Conservation (phyloP, 805 yeast species). For the Priceomyces medius region DNA sequence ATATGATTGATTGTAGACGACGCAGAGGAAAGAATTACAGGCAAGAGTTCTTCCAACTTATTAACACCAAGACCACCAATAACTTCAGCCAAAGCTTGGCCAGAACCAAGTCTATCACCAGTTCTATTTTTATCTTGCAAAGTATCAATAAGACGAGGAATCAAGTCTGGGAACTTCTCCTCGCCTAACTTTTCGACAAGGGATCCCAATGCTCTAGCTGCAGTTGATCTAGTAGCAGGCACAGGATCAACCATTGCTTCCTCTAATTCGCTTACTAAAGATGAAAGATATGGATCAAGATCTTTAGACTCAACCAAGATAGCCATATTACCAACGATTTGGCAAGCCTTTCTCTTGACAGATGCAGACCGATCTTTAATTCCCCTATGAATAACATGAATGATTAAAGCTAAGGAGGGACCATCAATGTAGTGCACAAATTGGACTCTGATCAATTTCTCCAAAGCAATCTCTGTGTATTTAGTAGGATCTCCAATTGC, state of each 20-base stretch:
- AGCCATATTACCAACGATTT: conserved; percentile 98
- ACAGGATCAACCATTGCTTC: conserved; percentile 98
- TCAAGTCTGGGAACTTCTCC: conserved; percentile 88
- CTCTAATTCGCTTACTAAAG: conserved; percentile 79
- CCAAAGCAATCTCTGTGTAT: conserved; percentile 83
- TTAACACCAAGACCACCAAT: conserved; percentile 85
- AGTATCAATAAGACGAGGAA: conserved; percentile 73
- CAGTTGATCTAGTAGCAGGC: conserved; percentile 94
- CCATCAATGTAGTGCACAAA: conserved; percentile 98
- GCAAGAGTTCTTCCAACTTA: conserved; percentile 86
- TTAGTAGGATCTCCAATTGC: conserved; percentile 97
- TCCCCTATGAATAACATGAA: conserved; percentile 94
- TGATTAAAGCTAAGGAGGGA: conserved; percentile 91
- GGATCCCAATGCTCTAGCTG: conserved; percentile 95
- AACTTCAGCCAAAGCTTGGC: conserved; percentile 94
- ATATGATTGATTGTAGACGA: conserved; percentile 63
- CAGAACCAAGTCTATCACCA: conserved; percentile 95
- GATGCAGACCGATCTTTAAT: conserved; percentile 92
- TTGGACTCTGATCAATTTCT: conserved; percentile 81
- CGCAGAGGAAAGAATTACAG: conserved; percentile 72
- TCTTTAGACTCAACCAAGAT: conserved; percentile 89
- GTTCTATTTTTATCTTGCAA: conserved; percentile 73
- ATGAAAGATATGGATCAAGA: conserved; percentile 76
- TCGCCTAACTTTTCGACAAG: conserved; percentile 96
- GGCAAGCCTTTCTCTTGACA: conserved; percentile 91